Evolutionary conservation across 352 stramenopile genomes (phyloP), one percentile per base, ranked within the genome.

Genomic region (Globisporangium abappressorium): DNA sequence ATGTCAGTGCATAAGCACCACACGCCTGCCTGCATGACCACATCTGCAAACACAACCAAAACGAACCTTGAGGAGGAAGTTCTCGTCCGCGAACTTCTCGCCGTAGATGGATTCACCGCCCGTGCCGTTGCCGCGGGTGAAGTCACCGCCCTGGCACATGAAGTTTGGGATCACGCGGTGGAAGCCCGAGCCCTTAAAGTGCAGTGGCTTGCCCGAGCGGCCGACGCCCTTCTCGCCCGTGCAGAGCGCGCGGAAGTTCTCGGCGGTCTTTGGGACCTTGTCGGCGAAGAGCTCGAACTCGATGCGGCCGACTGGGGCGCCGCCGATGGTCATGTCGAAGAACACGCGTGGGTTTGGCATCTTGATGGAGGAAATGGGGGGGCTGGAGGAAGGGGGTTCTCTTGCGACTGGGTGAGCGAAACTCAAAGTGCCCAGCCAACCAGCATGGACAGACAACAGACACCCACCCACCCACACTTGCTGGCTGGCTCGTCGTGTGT

Each of bases 321-420:
- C 96, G 66, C 91, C 96, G 70, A 99, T 92, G 77, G 94, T 92
- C 81, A 99, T 98, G 75, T 99, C 97, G 72, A 99, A 99, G 77
- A 98, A 99, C 38, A 99, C 97, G 51, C 83, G 76, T 47, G 93
- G 94, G 86, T 98, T 97, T 62, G 86, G 61, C 87, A 95, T 95
- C 69, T 74, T 83, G 57, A 43, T 67, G 64, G 43, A 47, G 34
- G 65, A 55, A 69, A 51, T 26, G 28, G n/a, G 26, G 28, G 22
- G n/a, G 14, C n/a, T 22, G 34, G n/a, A 30, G 18, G 41, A 34
- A 20, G 65, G 34, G 34, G 47, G 63, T 51, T 51, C 43, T 51
- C 71, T 81, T 81, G 69, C 56, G 70, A 70, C 70, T 69, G 73
- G 66, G 68, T 64, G 66, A 59, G 70, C 68, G 55, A 79, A 79